A percentile compares a stretch with the other conserved stretches of the same genome.
Conservation (phyloP, 352 stramenopile species). For the Globisporangium megalacanthum region DNA sequence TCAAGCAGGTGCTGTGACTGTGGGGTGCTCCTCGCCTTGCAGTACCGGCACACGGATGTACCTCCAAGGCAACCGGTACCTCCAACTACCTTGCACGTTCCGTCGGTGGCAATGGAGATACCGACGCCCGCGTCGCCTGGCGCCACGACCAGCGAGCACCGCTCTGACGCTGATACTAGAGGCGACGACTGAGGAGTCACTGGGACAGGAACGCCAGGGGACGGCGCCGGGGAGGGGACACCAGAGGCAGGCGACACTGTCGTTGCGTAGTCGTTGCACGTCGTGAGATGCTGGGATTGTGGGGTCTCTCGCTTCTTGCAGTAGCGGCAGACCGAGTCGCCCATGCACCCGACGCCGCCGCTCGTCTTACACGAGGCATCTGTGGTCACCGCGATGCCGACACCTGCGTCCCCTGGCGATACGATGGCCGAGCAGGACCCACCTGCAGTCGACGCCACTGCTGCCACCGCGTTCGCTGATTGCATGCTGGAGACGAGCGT, state of each 20-base stretch:
- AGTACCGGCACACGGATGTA: conserved; percentile 13
- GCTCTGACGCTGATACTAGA: background rate
- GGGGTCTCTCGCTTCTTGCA: conserved; percentile 13
- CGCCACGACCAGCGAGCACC: conserved; percentile 6
- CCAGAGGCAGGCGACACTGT: background rate
- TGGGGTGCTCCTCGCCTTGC: conserved; percentile 10
- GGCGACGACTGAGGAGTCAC: too few relatives aligned
- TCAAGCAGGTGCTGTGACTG: conserved; percentile 14
- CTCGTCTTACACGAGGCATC: conserved; percentile 16
- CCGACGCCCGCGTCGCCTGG: conserved; percentile 9
- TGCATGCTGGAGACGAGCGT: background rate
- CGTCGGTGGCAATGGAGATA: conserved; percentile 9
- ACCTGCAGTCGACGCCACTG: background rate
- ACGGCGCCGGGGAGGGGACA: background rate
- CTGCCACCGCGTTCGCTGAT: background rate
- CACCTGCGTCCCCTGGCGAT: conserved; percentile 14
- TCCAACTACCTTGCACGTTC: background rate
- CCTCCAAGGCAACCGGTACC: conserved; percentile 8
- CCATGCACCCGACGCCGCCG: conserved; percentile 11
- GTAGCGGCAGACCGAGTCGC: conserved; percentile 7
- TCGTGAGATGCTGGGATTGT: conserved; percentile 4
- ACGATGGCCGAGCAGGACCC: background rate
- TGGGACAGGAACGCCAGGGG: background rate
- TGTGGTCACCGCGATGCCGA: conserved; percentile 23
- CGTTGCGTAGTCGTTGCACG: background rate